These are phyloP conservation scores for Sarcodon aspratus DNA, from an alignment of 768 basidiomycete genomes.

Conservation along the genomic window DNA sequence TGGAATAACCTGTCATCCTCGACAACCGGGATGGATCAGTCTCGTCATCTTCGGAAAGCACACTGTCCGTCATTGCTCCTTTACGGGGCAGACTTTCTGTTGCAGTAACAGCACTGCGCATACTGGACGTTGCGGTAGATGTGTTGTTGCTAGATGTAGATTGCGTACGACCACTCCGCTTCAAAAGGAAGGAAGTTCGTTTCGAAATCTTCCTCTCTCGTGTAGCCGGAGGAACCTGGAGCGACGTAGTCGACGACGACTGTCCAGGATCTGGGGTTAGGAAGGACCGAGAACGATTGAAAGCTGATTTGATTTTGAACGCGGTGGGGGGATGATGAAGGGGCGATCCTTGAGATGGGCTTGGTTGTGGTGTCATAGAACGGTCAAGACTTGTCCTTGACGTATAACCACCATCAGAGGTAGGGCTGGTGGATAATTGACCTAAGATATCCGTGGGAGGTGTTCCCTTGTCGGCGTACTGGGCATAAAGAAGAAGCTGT, in stretches of 20 bases:
- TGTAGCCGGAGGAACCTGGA: conserved; percentile 3
- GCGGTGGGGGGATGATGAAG: conserved; percentile 38
- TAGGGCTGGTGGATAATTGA: conserved; percentile 30
- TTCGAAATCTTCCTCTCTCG: conserved; percentile 15
- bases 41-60: neutral
- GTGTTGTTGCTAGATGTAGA: conserved; percentile 55
- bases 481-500: conserved; percentile 67
- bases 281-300: conserved; percentile 56
- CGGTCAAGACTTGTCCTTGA: conserved; percentile 32
- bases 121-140: conserved; percentile 36
- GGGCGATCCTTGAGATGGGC: conserved; percentile 10
- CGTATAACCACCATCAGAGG: conserved; percentile 45
- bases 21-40: neutral
- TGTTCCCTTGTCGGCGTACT: conserved; percentile 63
- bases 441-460: conserved; percentile 37
- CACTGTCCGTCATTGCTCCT: conserved; percentile 3
- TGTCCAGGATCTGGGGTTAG: conserved; percentile 31
- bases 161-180: conserved; percentile 26
- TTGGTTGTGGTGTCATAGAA: conserved; percentile 20
- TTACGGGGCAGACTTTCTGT: conserved; percentile 31
- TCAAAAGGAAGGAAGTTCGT: conserved; percentile 25
- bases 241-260: conserved; percentile 18
- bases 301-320: conserved; percentile 53
- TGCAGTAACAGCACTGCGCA: conserved; percentile 45
- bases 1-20: neutral